Conservation (phyloP, 1,284 basidiomycete species). For the Apiotrichum gracile region DNA sequence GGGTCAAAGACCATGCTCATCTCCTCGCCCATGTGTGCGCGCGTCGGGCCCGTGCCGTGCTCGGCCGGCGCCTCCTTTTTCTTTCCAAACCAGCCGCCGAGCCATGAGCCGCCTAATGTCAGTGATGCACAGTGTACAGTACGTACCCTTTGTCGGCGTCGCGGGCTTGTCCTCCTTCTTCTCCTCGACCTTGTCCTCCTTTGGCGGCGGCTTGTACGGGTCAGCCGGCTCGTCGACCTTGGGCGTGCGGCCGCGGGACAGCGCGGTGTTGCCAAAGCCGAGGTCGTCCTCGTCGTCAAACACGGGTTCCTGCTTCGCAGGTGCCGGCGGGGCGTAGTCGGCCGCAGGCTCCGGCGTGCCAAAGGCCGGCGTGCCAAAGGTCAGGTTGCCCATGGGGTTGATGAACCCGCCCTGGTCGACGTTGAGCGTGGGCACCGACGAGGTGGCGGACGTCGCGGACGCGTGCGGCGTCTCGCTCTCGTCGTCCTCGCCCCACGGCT, state of each 20-base stretch:
- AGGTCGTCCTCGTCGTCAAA: conserved; percentile 71
- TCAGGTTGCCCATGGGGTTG: conserved; percentile 13
- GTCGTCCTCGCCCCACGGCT: conserved; percentile 11
- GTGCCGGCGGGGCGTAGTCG: conserved; percentile 7
- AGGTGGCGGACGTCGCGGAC: conserved; percentile 5
- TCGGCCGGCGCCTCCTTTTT: conserved; percentile 57
- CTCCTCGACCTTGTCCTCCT: neutral
- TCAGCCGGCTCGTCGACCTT: conserved; percentile 23
- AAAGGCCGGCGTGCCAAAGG: neutral
- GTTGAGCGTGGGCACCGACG: conserved; percentile 6
- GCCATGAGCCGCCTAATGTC: conserved; percentile 6
- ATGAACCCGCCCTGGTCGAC: conserved; percentile 56
- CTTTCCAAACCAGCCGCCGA: conserved; percentile 69
- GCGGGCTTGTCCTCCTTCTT: neutral
- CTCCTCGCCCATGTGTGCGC: conserved; percentile 87
- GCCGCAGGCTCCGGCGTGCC: neutral
- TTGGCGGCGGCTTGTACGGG: neutral
- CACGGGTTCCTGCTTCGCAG: neutral
- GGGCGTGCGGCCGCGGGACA: conserved; percentile 32
- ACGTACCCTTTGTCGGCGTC: neutral
- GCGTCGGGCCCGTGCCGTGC: conserved; percentile 49
- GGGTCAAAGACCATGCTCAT: conserved; percentile 89
- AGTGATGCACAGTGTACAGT: no score
- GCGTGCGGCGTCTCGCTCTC: neutral
- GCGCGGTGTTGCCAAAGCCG: conserved; percentile 73